A percentile compares a stretch with the other conserved stretches of the same genome.
These are phyloP conservation scores for Penicillium capsulatum DNA, from an alignment of 2,329 filamentous ascomycete species.

Conservation along the genomic window DNA sequence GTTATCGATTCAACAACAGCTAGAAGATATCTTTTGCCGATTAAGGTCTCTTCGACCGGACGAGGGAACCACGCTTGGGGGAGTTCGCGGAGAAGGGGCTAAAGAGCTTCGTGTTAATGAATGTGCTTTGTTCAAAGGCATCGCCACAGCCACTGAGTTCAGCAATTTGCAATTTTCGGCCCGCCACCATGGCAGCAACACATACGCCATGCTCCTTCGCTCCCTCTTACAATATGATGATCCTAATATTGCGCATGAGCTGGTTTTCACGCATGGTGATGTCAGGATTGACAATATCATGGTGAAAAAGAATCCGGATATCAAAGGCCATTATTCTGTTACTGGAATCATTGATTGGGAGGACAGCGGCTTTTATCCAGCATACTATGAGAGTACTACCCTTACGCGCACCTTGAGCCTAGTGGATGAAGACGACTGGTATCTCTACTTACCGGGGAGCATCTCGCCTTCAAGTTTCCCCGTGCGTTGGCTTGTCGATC, in stretches of 20 bases:
- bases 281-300: slow-evolving; percentile 26
- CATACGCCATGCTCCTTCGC: slow-evolving; percentile 23
- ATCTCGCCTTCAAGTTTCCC: slow-evolving; percentile 23
- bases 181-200: slow-evolving; percentile 16
- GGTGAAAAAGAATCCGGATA: slow-evolving; percentile 16
- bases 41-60: slow-evolving; percentile 20
- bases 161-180: slow-evolving; percentile 24
- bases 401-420: slow-evolving; percentile 18
- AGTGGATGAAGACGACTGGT: slow-evolving; percentile 28
- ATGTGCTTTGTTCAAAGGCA: slow-evolving; percentile 16
- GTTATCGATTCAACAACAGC: slow-evolving; percentile 18
- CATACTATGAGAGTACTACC: slow-evolving; percentile 26
- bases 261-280: slow-evolving; percentile 10
- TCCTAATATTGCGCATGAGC: slow-evolving; percentile 8
- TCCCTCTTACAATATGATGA: slow-evolving; percentile 12
- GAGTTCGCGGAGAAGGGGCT: slow-evolving; percentile 25
- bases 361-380: slow-evolving; percentile 30
- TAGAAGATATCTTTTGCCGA: slow-evolving; percentile 18
- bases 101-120: slow-evolving; percentile 23
- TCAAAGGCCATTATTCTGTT: slow-evolving; percentile 14
- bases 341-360: slow-evolving; percentile 34
- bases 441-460: slow-evolving; percentile 23
- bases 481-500: slow-evolving; percentile 21
- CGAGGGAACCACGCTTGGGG: slow-evolving; percentile 20
- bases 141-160: slow-evolving; percentile 15